phyloP scores from a whole-genome alignment of 345 rosid genomes.

The Pistacia vera region DNA sequence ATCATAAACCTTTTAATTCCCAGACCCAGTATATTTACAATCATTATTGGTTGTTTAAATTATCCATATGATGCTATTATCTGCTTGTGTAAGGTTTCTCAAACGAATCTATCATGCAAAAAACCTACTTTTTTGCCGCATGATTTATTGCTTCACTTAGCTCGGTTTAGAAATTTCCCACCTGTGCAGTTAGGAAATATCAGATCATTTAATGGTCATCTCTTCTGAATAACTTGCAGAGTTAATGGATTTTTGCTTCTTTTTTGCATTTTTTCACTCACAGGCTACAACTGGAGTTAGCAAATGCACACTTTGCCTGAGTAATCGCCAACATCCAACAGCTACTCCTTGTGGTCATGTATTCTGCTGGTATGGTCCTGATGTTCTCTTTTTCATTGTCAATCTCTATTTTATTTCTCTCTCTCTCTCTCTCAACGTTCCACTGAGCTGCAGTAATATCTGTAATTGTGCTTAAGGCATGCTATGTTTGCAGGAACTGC shows the following conservation, averaged over 20 bases:
- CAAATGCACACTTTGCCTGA: conserved; percentile 90
- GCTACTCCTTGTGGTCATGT: conserved; percentile 96
- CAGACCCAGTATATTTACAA: neutral
- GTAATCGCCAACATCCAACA: conserved; percentile 79
- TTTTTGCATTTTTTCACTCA: conserved; percentile 25
- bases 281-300: conserved; percentile 41
- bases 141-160: neutral
- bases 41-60: neutral
- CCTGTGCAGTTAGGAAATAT: neutral
- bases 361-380: conserved; percentile 70
- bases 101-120: neutral
- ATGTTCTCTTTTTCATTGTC: neutral
- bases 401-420: conserved; percentile 9
- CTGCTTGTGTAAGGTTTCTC: neutral
- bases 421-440: neutral
- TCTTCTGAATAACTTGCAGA: neutral
- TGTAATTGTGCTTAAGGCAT: neutral
- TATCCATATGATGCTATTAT: neutral
- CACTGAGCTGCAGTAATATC: neutral
- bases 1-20: neutral
- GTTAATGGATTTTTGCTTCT: neutral
- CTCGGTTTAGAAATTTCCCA: neutral
- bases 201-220: neutral
- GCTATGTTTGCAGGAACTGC: conserved; percentile 64
- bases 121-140: neutral